phyloP scores from a whole-genome alignment of 1,284 basidiomycete genomes.

The Laetiporus sulphureus region DNA sequence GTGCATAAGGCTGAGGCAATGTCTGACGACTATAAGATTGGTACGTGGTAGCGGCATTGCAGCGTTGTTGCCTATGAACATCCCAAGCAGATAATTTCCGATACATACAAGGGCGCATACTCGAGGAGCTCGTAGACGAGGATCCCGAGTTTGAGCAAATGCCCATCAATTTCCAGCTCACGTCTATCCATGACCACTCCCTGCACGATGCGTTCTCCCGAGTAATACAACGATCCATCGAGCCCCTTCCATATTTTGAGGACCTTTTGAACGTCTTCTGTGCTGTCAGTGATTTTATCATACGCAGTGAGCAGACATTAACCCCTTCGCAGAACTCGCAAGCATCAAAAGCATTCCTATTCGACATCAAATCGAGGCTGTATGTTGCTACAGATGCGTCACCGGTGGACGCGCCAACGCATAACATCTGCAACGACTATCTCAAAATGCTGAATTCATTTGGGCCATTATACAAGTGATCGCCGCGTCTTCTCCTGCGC shows the following conservation, averaged over 20 bases:
- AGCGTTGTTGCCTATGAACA: neutral
- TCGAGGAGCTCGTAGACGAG: constrained; percentile 74
- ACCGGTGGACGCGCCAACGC: constrained; percentile 84
- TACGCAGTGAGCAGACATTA: neutral
- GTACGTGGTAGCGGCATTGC: constrained; percentile 34
- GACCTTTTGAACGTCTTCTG: constrained; percentile 79
- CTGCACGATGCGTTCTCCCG: constrained; percentile 85
- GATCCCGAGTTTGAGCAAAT: constrained; percentile 63
- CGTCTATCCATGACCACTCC: constrained; percentile 86
- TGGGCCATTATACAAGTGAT: constrained; percentile 76
- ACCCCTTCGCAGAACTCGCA: constrained; percentile 62
- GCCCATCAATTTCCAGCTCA: constrained; percentile 77
- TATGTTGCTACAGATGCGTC: constrained; percentile 92
- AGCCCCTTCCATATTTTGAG: constrained; percentile 68
- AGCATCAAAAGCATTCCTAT: constrained; percentile 89
- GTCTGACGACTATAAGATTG: constrained; percentile 88
- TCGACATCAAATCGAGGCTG: constrained; percentile 81
- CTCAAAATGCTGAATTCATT: constrained; percentile 85
- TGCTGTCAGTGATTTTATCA: constrained; percentile 42
- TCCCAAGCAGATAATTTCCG: constrained; percentile 79
- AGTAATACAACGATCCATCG: constrained; percentile 69
- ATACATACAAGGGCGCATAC: constrained; percentile 81
- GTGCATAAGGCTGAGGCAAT: constrained; percentile 95
- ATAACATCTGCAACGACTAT: constrained; percentile 89
- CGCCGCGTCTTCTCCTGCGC: neutral